These are phyloP conservation scores for Wallacemonas collosoma DNA, from an alignment of 208 protist species.

Conservation along the genomic window DNA sequence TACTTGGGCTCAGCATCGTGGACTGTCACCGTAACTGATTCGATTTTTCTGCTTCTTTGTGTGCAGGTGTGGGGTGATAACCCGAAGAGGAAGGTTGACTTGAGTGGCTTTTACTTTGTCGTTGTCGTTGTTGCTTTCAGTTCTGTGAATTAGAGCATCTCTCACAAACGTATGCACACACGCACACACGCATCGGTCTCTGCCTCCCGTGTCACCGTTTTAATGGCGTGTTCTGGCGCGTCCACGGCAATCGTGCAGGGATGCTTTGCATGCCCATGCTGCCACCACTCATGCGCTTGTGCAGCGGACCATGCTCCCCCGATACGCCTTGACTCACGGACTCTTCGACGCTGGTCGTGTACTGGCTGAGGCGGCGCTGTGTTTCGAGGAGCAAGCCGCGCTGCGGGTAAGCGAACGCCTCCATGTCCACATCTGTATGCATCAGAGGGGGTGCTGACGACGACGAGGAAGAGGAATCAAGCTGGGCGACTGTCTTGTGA, in stretches of 20 bases:
- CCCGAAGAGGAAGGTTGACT: too few species aligned
- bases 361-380: slow-evolving; percentile 46
- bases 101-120: too few species aligned
- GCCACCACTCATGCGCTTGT: slow-evolving; percentile 47
- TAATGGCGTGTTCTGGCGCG: slow-evolving; percentile 29
- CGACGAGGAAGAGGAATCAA: not conserved
- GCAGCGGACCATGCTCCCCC: slow-evolving; percentile 45
- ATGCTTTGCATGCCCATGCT: slow-evolving; percentile 64
- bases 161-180: too few species aligned
- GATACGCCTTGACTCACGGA: slow-evolving; percentile 31
- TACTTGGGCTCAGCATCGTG: too few species aligned
- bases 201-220: not conserved
- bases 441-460: not conserved
- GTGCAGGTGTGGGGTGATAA: too few species aligned
- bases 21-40: too few species aligned
- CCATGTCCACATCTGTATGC: not conserved
- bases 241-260: slow-evolving; percentile 69
- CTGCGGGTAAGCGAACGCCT: slow-evolving; percentile 26
- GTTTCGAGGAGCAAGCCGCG: slow-evolving; percentile 56
- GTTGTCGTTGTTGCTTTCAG: too few species aligned
- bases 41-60: too few species aligned
- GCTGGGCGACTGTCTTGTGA: slow-evolving; percentile 35
- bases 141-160: too few species aligned
- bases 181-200: too few species aligned
- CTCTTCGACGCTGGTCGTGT: slow-evolving; percentile 44